Conservation (phyloP, 169 alveolate genomes). For the Babesia ovis region DNA sequence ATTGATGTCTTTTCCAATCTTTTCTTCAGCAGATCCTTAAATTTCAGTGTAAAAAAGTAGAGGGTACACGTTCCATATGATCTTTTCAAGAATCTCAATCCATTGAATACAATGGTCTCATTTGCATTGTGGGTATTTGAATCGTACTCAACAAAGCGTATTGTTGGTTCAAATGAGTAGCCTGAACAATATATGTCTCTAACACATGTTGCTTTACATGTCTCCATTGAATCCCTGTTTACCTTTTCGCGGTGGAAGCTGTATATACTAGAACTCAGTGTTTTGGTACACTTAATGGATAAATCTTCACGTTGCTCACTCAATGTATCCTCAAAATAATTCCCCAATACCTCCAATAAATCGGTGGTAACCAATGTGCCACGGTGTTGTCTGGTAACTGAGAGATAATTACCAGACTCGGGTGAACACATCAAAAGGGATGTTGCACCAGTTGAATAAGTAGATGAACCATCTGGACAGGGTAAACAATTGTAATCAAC, state of each 20-base stretch:
- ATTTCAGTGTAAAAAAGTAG: conserved; percentile 32
- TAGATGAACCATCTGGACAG: conserved; percentile 73
- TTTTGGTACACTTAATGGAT: neutral
- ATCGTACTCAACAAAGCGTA: conserved; percentile 3
- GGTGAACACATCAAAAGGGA: conserved; percentile 71
- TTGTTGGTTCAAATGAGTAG: conserved; percentile 54
- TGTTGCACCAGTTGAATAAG: conserved; percentile 54
- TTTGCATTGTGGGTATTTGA: conserved; percentile 35
- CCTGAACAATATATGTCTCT: conserved; percentile 74
- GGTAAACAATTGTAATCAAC: conserved; percentile 72
- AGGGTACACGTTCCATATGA: conserved; percentile 47
- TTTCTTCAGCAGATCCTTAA: neutral
- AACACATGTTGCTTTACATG: conserved; percentile 65
- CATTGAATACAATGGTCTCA: conserved; percentile 21
- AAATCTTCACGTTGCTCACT: neutral
- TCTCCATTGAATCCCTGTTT: conserved; percentile 41
- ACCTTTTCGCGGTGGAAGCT: conserved; percentile 26
- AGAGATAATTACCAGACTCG: conserved; percentile 65
- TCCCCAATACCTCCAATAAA: neutral
- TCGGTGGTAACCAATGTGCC: neutral
- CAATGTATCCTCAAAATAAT: conserved; percentile 12
- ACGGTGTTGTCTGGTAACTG: neutral
- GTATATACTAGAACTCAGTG: neutral
- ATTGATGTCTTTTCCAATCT: neutral
- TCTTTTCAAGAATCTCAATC: conserved; percentile 16